Evolutionary conservation across 441 rosid genomes (phyloP).

Genomic region (Adansonia gregorii): DNA sequence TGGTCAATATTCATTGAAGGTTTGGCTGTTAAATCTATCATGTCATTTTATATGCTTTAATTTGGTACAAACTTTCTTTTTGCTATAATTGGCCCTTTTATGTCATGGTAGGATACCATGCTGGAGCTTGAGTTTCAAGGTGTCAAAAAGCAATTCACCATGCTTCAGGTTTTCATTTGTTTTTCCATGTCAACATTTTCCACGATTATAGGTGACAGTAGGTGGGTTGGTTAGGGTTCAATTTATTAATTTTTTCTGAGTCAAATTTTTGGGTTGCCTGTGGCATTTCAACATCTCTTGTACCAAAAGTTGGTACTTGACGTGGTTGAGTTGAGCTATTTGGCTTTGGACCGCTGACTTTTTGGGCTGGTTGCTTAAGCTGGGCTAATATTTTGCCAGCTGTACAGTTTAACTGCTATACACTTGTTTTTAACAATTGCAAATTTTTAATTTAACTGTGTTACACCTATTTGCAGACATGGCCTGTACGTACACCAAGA

Average conservation of each 20-base stretch:
- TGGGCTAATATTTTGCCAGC: not conserved
- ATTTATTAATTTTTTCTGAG: not conserved
- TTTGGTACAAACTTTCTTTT: not conserved
- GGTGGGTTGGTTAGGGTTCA: not conserved
- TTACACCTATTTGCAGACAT: conserved; percentile 57
- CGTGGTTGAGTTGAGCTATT: not conserved
- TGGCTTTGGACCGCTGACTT: not conserved
- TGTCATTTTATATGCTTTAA: conserved; percentile 13
- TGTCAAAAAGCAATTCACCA: conserved; percentile 83
- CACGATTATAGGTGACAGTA: not conserved
- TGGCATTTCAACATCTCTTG: not conserved
- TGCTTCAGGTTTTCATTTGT: conserved; percentile 87
- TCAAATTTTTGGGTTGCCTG: not conserved
- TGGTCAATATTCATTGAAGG: conserved; percentile 98
- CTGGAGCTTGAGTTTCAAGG: conserved; percentile 99
- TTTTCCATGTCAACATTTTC: not conserved
- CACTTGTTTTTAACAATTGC: not conserved
- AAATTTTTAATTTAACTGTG: conserved; percentile 29
- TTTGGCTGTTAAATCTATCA: conserved; percentile 34
- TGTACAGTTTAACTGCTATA: not conserved
- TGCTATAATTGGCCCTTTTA: conserved; percentile 3
- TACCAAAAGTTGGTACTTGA: not conserved
- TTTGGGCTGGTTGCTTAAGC: not conserved
- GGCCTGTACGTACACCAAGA: conserved; percentile 99
- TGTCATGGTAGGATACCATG: conserved; percentile 71